phyloP scores from a whole-genome alignment of 2,329 filamentous ascomycete species.

The Aspergillus fijiensis region DNA sequence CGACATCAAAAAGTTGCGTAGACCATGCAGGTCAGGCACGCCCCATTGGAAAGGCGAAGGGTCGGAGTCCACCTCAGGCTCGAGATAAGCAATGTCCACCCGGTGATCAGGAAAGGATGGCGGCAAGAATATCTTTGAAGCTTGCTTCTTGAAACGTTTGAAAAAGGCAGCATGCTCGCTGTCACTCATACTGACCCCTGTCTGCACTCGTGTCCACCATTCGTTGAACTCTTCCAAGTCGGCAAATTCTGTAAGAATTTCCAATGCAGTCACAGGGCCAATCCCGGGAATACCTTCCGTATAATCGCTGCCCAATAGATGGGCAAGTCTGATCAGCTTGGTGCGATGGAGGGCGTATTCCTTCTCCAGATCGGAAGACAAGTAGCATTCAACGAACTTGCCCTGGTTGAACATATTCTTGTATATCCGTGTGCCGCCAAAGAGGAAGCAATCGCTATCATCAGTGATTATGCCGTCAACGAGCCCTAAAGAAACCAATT shows the following conservation, averaged over 20 bases:
- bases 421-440: slow-evolving; percentile 93
- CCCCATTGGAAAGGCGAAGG: slow-evolving; percentile 89
- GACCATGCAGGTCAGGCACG: slow-evolving; percentile 82
- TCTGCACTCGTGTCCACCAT: slow-evolving; percentile 84
- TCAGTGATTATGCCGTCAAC: slow-evolving; percentile 98
- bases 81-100: slow-evolving; percentile 79
- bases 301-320: slow-evolving; percentile 91
- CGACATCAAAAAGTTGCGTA: slow-evolving; percentile 80
- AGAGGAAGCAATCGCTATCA: slow-evolving; percentile 94
- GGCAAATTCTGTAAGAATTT: slow-evolving; percentile 88
- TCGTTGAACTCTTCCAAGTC: slow-evolving; percentile 71
- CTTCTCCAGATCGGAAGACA: slow-evolving; percentile 77
- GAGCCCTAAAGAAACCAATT: slow-evolving; percentile 78
- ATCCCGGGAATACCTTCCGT: slow-evolving; percentile 88
- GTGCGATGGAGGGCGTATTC: slow-evolving; percentile 85
- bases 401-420: slow-evolving; percentile 99
- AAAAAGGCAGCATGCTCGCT: slow-evolving; percentile 67
- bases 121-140: slow-evolving; percentile 82
- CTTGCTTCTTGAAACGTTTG: slow-evolving; percentile 82
- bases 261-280: slow-evolving; percentile 89
- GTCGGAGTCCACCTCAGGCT: slow-evolving; percentile 80
- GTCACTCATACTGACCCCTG: slow-evolving; percentile 57
- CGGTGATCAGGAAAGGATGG: slow-evolving; percentile 72
- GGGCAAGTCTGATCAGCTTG: slow-evolving; percentile 84
- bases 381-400: slow-evolving; percentile 96